Base-by-base conservation (phyloP, 23 red algal genomes). In the Gracilaria domingensis region DNA sequence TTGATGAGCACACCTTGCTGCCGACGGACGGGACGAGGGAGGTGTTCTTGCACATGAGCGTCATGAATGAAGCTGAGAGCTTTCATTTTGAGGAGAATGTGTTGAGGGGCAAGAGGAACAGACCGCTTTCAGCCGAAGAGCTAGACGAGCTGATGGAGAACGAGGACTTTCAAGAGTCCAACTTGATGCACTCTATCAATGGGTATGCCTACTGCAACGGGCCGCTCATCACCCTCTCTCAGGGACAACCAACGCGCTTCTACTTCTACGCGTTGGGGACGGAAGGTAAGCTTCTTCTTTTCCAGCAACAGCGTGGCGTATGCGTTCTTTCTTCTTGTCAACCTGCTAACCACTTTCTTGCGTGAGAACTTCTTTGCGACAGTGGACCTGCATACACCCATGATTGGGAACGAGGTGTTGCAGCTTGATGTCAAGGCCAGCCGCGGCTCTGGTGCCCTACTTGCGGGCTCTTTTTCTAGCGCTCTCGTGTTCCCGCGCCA, bases 111-210 rank as follows among this genome's bases (percentile, higher is more conserved):
- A 66, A 72, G 24, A 25, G 44, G 2, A 76, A 56, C 20, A 24
- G 24, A 34, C 21, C 50, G 30, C 51, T 60, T 28, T 72, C 84
- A 1, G 66, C 12, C 25, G 84, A 75, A 26, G 44, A 56, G 37
- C 33, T 88, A 2, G 62, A 88, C 6, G 44, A 28, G 30, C 66
- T 88, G 18, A 34, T 76, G 60, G 84, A 14, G n/a, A 58, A 88
- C 84, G 66, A 88, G 26, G 66, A 88, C 44, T 88, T 88, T 88
- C 40, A 76, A 64, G 84, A 88, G 64, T 67, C 57, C 38, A 88
- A 88, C 66, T 66, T 88, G 42, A 88, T 88, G 84, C 84, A 88
- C 40, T 56, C 57, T 37, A 73, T 88, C 84, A 88, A 88, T 58
- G 84, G 84, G 6, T 88, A 45, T 40, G 25, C 76, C 12, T 88